Percentiles rank a stretch among this genome's conserved stretches.
These are phyloP conservation scores for Albizia julibrissin DNA, from an alignment of 306 rosid genomes.

Conservation along the genomic window DNA sequence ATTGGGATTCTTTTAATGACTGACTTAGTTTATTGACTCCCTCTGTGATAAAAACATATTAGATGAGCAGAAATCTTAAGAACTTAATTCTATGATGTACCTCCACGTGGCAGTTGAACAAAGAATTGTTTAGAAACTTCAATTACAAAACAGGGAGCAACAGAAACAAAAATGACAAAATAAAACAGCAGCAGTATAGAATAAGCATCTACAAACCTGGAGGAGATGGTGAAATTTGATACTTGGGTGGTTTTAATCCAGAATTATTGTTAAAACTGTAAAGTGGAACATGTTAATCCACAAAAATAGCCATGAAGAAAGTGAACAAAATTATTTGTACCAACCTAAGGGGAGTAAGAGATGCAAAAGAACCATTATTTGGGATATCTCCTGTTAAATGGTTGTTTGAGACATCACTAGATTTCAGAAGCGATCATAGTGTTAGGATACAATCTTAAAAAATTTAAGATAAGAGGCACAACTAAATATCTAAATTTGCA, in stretches of 20 bases:
- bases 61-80: neutral
- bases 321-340: neutral
- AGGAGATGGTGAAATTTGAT: neutral
- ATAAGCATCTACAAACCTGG: neutral
- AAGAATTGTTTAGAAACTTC: no score
- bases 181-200: no score
- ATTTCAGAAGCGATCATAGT: neutral
- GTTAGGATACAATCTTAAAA: neutral
- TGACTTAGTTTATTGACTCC: neutral
- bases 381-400: neutral
- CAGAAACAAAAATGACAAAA: neutral
- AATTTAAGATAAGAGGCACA: neutral
- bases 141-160: neutral
- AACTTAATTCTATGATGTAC: neutral
- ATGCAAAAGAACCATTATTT: neutral
- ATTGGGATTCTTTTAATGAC: no score
- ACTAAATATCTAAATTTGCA: neutral
- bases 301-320: neutral
- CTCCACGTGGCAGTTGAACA: neutral
- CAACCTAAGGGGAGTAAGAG: neutral
- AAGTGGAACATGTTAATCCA: neutral
- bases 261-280: neutral
- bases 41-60: neutral
- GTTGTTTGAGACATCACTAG: neutral
- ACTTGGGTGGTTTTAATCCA: neutral